Base-by-base conservation (phyloP, 2,329 filamentous ascomycete genomes). In the Arthrobotrys iridis region DNA sequence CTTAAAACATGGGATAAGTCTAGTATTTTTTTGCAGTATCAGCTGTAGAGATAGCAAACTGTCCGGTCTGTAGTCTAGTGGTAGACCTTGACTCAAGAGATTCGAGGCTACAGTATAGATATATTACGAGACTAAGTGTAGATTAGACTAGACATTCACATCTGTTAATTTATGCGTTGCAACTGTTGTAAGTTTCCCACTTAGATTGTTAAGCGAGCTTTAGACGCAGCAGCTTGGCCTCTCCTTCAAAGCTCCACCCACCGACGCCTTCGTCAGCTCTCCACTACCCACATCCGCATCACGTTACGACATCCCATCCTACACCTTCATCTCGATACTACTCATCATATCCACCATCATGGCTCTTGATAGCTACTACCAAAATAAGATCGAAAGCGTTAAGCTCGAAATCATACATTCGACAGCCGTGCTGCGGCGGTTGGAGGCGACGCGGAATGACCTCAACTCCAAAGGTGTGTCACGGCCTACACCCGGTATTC, bases 331-430 rank as follows among this genome's bases (percentile, higher is more conserved):
- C 28, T 41, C 63, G 18, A 40, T 55, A 24, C 63, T 24, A 10
- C 22, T 26, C 28, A 33, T 50, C n/a, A 40, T 24, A 58, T 20
- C 37, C 20, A 62, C 52, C 43, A 90, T 82, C 83, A 99, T 99
- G 95, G 93, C 94, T 88, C 92, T 99, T 85, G 95, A 98, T 84
- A 96, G 91, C 84, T 99, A 97, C 86, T 99, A 96, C 84, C 92
- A 95, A 85, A 98, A 98, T 87, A 99, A 99, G 88, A 98, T 98
- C 85, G 95, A 99, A 92, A 90, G 91, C 83, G 97, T 98, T 92
- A 98, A 98, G 91, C 93, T 99, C 83, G 94, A 99, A 88, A 99
- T 99, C 83, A 94, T 99, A 83, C 94, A 98, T 85, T 94, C 95
- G 67, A 95, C 99, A 85, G 94, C 95, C 67, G 93, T 97, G 71